A percentile compares a stretch with the other conserved stretches of the same genome.
These are phyloP conservation scores for Escovopsis weberi DNA, from an alignment of 2,329 filamentous ascomycete genomes.

Conservation along the genomic window DNA sequence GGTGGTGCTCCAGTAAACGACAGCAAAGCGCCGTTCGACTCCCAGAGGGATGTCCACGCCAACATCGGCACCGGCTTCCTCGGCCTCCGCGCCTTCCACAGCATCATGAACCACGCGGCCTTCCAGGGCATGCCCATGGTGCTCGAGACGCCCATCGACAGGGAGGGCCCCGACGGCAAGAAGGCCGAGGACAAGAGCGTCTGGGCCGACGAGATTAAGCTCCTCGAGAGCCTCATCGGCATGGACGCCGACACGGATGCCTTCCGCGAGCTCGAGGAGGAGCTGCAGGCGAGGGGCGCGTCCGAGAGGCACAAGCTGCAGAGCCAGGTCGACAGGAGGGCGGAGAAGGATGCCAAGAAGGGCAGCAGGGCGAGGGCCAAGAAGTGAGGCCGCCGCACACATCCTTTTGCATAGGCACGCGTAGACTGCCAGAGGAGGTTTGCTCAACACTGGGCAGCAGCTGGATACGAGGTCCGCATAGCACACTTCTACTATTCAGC, in stretches of 20 bases:
- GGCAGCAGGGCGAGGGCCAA: conserved; percentile 20
- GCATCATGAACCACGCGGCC: conserved; percentile 66
- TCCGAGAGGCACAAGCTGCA: conserved; percentile 61
- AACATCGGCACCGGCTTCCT: conserved; percentile 95
- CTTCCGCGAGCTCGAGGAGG: conserved; percentile 50
- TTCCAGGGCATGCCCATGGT: conserved; percentile 79
- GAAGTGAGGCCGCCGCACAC: conserved; percentile 7
- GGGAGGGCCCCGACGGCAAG: conserved; percentile 49
- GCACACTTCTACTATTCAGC: too few relatives aligned
- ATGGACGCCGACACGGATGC: conserved; percentile 64
- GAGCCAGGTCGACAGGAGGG: conserved; percentile 65
- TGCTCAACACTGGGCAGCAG: too few relatives aligned
- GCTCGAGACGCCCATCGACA: conserved; percentile 87
- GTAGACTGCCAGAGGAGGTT: conserved; percentile 1
- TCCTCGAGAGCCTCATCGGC: conserved; percentile 76
- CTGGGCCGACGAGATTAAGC: conserved; percentile 90
- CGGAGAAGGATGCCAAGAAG: conserved; percentile 39
- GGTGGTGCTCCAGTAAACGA: conserved; percentile 52
- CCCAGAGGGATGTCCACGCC: conserved; percentile 78
- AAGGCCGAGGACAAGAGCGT: conserved; percentile 63
- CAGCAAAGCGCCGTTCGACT: conserved; percentile 75
- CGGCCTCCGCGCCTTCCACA: conserved; percentile 80
- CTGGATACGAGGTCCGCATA: too few relatives aligned
- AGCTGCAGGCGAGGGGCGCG: conserved; percentile 52
- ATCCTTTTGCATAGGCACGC: conserved; percentile 2